A percentile compares a stretch with the other conserved stretches of the same genome.
Evolutionary conservation across 768 basidiomycete species (phyloP).

Genomic region (Leccinum truebloodii): DNA sequence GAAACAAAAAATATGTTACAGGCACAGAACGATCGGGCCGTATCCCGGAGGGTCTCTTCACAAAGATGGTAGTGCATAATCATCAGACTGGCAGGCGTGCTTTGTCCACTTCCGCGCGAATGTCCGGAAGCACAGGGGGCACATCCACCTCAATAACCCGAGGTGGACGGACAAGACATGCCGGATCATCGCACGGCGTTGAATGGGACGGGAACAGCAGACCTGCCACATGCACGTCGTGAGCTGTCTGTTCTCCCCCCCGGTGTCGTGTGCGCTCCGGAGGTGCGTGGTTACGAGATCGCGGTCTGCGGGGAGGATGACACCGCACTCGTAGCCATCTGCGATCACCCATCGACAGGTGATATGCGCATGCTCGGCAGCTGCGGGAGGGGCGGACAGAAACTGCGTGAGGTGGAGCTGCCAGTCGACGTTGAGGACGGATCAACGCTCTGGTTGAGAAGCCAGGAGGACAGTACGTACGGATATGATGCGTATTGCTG

Average conservation of each 20-base stretch:
- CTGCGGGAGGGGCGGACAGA: neutral
- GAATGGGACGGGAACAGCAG: conserved; percentile 3
- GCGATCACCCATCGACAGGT: neutral
- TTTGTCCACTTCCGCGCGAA: conserved; percentile 3
- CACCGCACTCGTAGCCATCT: conserved; percentile 4
- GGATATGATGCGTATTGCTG: neutral
- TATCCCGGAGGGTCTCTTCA: neutral
- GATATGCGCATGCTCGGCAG: neutral
- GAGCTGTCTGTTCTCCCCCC: neutral
- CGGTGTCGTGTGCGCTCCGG: neutral
- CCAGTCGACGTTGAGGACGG: neutral
- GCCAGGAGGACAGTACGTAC: neutral
- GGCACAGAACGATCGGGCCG: neutral
- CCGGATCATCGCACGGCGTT: neutral
- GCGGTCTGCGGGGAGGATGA: neutral
- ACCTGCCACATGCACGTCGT: neutral
- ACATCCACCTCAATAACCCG: conserved; percentile 6
- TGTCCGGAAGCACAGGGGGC: conserved; percentile 1
- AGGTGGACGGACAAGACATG: conserved; percentile 5
- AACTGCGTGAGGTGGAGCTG: neutral
- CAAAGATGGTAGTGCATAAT: neutral
- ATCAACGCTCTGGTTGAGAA: neutral
- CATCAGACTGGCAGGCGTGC: neutral
- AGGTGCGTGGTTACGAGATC: neutral
- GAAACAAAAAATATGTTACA: neutral